Base-by-base conservation (phyloP, 2,329 filamentous ascomycete species). In the Ophiostoma ips region DNA sequence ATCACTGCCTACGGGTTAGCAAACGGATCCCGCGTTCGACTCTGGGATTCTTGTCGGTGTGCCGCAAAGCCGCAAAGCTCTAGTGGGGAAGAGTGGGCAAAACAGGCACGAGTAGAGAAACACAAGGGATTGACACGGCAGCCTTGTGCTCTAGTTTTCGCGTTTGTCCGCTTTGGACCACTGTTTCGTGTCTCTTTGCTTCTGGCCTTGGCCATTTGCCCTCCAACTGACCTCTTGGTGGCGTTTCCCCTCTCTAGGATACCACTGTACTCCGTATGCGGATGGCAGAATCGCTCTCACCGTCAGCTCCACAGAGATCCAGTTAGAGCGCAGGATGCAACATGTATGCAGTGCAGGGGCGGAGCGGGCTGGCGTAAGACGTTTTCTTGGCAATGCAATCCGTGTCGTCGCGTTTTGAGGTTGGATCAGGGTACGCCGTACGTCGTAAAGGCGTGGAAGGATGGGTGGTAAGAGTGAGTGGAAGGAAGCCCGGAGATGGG, bases 1-100 rank as follows among this genome's bases (percentile, higher is more conserved):
- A 28, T 41, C 15, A 41, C 38, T n/a, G n/a, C n/a, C n/a, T n/a
- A n/a, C n/a, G n/a, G 38, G 38, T 43, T 43, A 43, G 40, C 40
- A 43, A 28, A 41, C 40, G 40, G 40, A 15, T 43, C n/a, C 15
- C 24, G 19, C 16, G 16, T 24, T 31, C 15, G 40, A 9, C 15
- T n/a, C 21, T 21, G 28, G 24, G 40, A 31, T 41, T 41, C 10
- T 19, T 41, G 19, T 19, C 40, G 24, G 40, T 30, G 40, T 43
- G n/a, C 24, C 8, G 5, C 24, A 28, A 28, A 5, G 24, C 8
- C 8, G 24, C 10, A 28, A 19, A 38, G 43, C 18, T 30, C 31
- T 38, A 13, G 40, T 48, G 31, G 50, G 37, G 44, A 35, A 24
- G 6, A 24, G 37, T 46, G 28, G 19, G n/a, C 30, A 18, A 35